Conservation (phyloP, 441 rosid species). For the Pelargonium myrrhifolium region DNA sequence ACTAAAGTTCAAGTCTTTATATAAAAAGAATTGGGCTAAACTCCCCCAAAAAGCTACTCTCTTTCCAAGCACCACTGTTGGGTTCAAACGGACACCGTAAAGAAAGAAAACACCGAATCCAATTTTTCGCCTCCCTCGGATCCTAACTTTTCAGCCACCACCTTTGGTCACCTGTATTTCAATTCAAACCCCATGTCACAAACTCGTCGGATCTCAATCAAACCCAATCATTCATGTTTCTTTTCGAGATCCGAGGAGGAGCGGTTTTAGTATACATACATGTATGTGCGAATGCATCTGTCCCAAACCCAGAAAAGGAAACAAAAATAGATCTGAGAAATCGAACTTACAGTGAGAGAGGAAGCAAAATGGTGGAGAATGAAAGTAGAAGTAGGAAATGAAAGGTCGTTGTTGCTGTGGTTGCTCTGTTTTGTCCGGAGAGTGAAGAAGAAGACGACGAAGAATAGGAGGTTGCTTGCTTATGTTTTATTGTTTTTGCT, state of each 20-base stretch:
- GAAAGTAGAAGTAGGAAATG: neutral
- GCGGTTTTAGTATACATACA: neutral
- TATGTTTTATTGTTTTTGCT: neutral
- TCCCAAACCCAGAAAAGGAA: neutral
- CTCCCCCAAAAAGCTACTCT: constrained; percentile 18
- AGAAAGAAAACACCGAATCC: too few species aligned
- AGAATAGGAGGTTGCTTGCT: neutral
- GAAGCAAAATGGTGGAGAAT: neutral
- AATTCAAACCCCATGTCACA: neutral
- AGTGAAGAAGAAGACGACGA: too few species aligned
- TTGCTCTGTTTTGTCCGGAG: neutral
- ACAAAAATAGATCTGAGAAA: neutral
- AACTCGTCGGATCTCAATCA: neutral
- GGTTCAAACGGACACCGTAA: too few species aligned
- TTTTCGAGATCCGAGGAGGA: neutral
- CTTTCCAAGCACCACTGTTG: too few species aligned
- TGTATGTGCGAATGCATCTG: neutral
- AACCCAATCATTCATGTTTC: neutral
- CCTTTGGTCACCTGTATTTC: neutral
- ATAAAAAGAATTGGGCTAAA: constrained; percentile 12
- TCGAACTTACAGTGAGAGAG: neutral
- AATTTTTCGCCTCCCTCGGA: neutral
- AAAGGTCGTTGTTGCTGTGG: neutral
- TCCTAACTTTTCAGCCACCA: neutral
- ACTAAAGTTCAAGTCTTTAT: constrained; percentile 33